These are phyloP conservation scores for Rhamnella rubrinervis DNA, from an alignment of 331 rosid genomes.

Conservation along the genomic window DNA sequence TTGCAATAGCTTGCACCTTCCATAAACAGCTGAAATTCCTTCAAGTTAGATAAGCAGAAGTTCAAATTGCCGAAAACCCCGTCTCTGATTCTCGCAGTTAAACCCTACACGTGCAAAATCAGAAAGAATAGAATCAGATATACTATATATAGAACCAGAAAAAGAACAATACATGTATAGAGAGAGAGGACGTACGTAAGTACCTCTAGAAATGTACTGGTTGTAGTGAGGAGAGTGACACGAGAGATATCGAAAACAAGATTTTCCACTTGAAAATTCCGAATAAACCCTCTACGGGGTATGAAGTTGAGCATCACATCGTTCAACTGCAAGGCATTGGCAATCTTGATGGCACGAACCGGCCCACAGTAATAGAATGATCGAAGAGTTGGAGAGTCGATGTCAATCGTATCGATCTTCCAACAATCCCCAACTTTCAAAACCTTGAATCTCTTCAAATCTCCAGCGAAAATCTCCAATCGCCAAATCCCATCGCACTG, in stretches of 20 bases:
- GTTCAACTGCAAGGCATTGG: neutral
- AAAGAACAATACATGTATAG: too few relatives aligned
- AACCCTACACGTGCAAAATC: constrained; percentile 10
- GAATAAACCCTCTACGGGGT: neutral
- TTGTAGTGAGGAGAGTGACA: constrained; percentile 18
- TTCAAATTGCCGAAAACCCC: neutral
- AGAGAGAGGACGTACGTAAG: neutral
- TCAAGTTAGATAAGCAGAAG: constrained; percentile 11
- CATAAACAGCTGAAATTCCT: constrained; percentile 22
- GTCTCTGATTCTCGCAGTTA: neutral
- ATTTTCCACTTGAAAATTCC: neutral
- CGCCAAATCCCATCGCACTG: neutral
- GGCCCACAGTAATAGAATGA: constrained; percentile 5
- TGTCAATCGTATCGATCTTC: neutral
- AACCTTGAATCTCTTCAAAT: constrained; percentile 1
- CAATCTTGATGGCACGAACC: neutral
- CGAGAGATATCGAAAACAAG: neutral
- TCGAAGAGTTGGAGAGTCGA: constrained; percentile 19
- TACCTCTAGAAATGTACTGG: constrained; percentile 31
- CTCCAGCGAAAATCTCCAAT: neutral
- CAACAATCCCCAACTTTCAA: constrained; percentile 9
- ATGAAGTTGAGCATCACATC: constrained; percentile 16
- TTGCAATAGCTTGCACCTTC: constrained; percentile 14
- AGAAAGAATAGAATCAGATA: neutral
- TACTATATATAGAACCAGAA: neutral